Evolutionary conservation across 768 basidiomycete species (phyloP).

Genomic region (Dentipellis sp.): DNA sequence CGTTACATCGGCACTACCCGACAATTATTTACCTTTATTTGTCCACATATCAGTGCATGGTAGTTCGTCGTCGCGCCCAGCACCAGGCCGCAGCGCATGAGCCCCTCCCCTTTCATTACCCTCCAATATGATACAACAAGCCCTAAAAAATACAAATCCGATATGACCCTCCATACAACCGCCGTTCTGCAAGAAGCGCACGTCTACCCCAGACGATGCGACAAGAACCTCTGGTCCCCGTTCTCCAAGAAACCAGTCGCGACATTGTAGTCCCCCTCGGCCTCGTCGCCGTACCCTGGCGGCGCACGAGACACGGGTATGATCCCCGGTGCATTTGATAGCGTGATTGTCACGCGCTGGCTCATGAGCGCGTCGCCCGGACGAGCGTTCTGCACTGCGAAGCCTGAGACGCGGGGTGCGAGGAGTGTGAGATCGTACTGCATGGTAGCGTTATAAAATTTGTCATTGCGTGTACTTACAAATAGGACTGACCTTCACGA

Average conservation of each 20-base stretch:
- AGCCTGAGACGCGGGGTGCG: conserved; percentile 36
- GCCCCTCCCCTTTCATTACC: too few relatives aligned
- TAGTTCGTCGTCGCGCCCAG: too few relatives aligned
- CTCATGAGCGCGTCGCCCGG: conserved; percentile 26
- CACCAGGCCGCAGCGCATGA: too few relatives aligned
- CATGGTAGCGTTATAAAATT: too few relatives aligned
- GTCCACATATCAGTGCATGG: too few relatives aligned
- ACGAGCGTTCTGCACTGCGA: conserved; percentile 18
- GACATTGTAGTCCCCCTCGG: conserved; percentile 38
- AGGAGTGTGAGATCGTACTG: conserved; percentile 39
- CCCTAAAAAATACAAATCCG: too few relatives aligned
- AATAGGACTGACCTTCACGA: conserved; percentile 29
- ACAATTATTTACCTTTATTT: too few relatives aligned
- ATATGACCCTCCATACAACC: too few relatives aligned
- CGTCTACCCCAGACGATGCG: not conserved
- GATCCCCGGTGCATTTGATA: conserved; percentile 30
- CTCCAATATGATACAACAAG: too few relatives aligned
- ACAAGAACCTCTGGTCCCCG: conserved; percentile 40
- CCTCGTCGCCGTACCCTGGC: conserved; percentile 32
- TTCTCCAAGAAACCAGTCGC: conserved; percentile 45
- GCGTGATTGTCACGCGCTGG: conserved; percentile 31
- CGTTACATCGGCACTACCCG: too few relatives aligned
- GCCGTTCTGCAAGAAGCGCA: not conserved
- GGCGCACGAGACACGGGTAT: conserved; percentile 37
- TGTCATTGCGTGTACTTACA: too few relatives aligned